Percentiles rank a stretch among this genome's conserved stretches.
Evolutionary conservation across 345 rosid genomes (phyloP).

Genomic region (Acer negundo): DNA sequence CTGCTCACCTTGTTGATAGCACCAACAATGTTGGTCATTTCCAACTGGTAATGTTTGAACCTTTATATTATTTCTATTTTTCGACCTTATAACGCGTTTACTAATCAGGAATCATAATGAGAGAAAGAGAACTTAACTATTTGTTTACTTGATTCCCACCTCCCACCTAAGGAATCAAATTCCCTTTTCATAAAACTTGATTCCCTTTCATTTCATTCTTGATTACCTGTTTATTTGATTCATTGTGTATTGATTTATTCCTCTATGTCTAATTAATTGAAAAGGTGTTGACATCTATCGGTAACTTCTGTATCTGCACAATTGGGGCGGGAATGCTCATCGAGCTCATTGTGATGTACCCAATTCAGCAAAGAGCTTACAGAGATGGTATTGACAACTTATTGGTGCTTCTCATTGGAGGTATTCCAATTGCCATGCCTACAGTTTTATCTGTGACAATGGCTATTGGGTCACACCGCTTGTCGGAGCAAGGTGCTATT

Average conservation of each 20-base stretch:
- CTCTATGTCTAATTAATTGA: not conserved
- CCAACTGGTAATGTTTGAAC: slow-evolving; percentile 57
- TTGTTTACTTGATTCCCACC: no score
- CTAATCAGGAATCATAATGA: no score
- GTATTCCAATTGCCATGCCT: slow-evolving; percentile 99
- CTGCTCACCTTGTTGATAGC: slow-evolving; percentile 92
- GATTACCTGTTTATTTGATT: no score
- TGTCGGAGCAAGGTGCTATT: slow-evolving; percentile 93
- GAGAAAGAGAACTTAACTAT: no score
- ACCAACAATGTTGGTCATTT: slow-evolving; percentile 95
- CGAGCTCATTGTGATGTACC: slow-evolving; percentile 79
- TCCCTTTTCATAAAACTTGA: no score
- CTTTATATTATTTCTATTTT: not conserved
- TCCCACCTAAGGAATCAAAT: no score
- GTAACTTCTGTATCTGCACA: slow-evolving; percentile 97
- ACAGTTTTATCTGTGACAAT: slow-evolving; percentile 94
- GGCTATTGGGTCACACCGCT: slow-evolving; percentile 96
- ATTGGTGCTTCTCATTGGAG: slow-evolving; percentile 95
- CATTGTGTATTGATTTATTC: not conserved
- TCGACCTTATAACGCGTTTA: no score
- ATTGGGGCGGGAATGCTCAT: slow-evolving; percentile 76
- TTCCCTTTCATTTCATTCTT: no score
- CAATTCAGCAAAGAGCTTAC: slow-evolving; percentile 66
- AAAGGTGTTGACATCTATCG: slow-evolving; percentile 85
- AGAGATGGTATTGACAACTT: slow-evolving; percentile 92